A percentile compares a stretch with the other conserved stretches of the same genome.
These are phyloP conservation scores for Coix lacrymajobi DNA, from an alignment of 176 grass and related monocot genomes.

Conservation along the genomic window DNA sequence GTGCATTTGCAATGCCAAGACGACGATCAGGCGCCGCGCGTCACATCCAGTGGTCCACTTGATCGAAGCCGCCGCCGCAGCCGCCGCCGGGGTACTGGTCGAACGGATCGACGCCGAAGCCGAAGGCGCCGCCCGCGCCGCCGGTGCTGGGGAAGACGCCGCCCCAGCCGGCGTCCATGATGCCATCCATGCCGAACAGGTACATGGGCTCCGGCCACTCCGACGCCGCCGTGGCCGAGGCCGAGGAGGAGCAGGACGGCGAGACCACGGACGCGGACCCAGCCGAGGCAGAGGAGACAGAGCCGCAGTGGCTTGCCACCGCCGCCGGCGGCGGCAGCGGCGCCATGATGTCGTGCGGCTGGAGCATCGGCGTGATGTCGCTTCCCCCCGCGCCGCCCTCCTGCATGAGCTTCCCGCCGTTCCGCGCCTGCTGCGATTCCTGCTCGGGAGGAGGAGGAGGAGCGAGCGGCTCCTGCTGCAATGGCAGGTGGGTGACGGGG, in stretches of 20 bases:
- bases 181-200: conserved; percentile 52
- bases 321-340: background rate
- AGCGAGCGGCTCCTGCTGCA: background rate
- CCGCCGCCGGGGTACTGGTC: conserved; percentile 18
- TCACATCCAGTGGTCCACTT: conserved; percentile 35
- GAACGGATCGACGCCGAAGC: conserved; percentile 23
- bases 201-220: conserved; percentile 70
- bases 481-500: conserved; percentile 56
- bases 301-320: conserved; percentile 16
- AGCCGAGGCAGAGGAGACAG: conserved; percentile 25
- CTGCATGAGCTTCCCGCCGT: background rate
- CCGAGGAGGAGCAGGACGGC: conserved; percentile 40
- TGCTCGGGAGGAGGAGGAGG: background rate
- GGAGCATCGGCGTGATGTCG: background rate
- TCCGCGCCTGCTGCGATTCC: background rate
- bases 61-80: background rate
- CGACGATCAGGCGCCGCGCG: background rate
- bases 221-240: conserved; percentile 12
- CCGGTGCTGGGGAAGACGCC: conserved; percentile 9
- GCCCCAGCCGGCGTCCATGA: conserved; percentile 41
- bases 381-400: background rate
- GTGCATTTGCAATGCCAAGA: conserved; percentile 30
- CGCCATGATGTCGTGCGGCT: background rate
- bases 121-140: background rate
- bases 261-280: conserved; percentile 38